A percentile compares a stretch with the other conserved stretches of the same genome.
These are phyloP conservation scores for Lepiota subincarnata DNA, from an alignment of 768 basidiomycete genomes.

Conservation along the genomic window DNA sequence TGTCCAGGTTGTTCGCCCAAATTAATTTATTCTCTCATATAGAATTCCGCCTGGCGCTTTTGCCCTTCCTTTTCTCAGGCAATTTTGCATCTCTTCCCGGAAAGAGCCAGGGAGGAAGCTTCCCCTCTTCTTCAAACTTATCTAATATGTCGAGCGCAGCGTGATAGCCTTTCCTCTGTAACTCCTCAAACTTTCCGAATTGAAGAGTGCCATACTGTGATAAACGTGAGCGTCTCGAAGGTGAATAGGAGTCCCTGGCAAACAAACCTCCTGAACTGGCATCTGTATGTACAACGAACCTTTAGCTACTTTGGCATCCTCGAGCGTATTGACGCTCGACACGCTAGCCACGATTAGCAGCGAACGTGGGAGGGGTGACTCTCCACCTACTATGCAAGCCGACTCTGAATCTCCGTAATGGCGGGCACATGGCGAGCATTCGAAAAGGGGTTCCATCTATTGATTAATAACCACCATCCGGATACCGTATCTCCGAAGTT, in stretches of 20 bases:
- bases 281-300: conserved; percentile 91
- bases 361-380: not conserved
- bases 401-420: conserved; percentile 90
- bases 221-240: not conserved
- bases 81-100: conserved; percentile 47
- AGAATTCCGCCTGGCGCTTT: conserved; percentile 77
- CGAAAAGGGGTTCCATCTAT: conserved; percentile 91
- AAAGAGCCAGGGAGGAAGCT: conserved; percentile 71
- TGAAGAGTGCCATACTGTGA: conserved; percentile 85
- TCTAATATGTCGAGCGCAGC: conserved; percentile 68
- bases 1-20: not conserved
- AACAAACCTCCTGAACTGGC: conserved; percentile 85
- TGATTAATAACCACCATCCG: conserved; percentile 93
- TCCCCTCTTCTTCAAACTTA: conserved; percentile 79
- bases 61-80: conserved; percentile 61
- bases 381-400: conserved; percentile 86
- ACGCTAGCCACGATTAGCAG: conserved; percentile 50
- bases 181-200: conserved; percentile 85
- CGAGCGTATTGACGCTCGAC: conserved; percentile 90
- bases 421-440: conserved; percentile 72
- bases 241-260: conserved; percentile 1
- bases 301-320: conserved; percentile 88
- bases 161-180: conserved; percentile 75
- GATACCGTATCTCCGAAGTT: conserved; percentile 94
- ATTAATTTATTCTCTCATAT: conserved; percentile 26